These are phyloP conservation scores for Albophoma yamanashiensis DNA, from an alignment of 2,329 filamentous ascomycete species.

Conservation along the genomic window DNA sequence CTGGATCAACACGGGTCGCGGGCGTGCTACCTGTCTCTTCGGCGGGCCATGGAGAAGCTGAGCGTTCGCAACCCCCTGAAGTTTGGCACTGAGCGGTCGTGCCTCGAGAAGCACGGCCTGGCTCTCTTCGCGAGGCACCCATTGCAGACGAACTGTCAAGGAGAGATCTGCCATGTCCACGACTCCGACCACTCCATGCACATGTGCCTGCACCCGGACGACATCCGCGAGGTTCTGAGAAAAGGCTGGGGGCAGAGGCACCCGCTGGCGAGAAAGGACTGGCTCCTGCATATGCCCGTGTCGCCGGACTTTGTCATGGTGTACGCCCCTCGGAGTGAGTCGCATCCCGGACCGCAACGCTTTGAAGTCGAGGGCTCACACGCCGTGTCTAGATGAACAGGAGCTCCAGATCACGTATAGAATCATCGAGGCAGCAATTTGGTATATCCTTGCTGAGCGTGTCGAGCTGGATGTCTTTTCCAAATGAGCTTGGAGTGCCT, in stretches of 20 bases:
- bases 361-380: not conserved
- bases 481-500: not conserved
- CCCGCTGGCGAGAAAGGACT: conserved; percentile 55
- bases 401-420: conserved; percentile 57
- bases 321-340: conserved; percentile 59
- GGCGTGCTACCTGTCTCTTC: conserved; percentile 44
- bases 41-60: conserved; percentile 40
- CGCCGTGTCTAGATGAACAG: conserved; percentile 34
- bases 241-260: conserved; percentile 71
- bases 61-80: conserved; percentile 30
- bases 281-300: conserved; percentile 53
- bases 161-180: conserved; percentile 78
- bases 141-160: conserved; percentile 59
- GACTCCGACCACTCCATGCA: conserved; percentile 68
- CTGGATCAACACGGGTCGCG: conserved; percentile 52
- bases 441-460: conserved; percentile 45
- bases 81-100: conserved; percentile 56
- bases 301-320: conserved; percentile 70
- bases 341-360: not conserved
- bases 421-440: conserved; percentile 66
- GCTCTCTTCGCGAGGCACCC: conserved; percentile 61
- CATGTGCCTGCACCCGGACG: conserved; percentile 68
- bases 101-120: conserved; percentile 73
- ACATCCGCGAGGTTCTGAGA: conserved; percentile 60
- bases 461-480: conserved; percentile 20